Evolutionary conservation across 352 stramenopile species (phyloP), one percentile per base, ranked within the genome.

Genomic region (Phytophthora pisi): DNA sequence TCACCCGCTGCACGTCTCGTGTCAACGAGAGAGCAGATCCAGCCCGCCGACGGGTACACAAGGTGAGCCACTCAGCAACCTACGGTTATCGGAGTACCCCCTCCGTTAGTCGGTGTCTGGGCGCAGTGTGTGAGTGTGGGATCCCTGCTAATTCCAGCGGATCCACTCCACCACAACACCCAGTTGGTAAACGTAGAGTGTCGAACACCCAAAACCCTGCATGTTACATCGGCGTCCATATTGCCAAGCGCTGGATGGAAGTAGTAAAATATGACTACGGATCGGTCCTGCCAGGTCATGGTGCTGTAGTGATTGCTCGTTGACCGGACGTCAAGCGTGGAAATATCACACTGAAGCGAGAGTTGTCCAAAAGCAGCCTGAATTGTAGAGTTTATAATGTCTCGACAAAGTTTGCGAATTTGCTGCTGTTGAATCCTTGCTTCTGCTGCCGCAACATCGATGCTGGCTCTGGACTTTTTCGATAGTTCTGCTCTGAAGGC

Each of bases 201-300:
- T n/a, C 4, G 36, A 42, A 42, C 36, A 42, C 36, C 36, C n/a
- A 42, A 42, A 42, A n/a, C 9, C 36, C 36, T 42, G 36, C 36
- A 42, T 42, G 36, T 42, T 42, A 42, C 36, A 8, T 42, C 13
- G 36, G 36, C 36, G 9, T 42, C 36, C 36, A n/a, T 42, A 10
- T 42, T 42, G 36, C 36, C 36, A 42, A 42, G 36, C 36, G 36
- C 36, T 42, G 36, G 36, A 42, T 42, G 13, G 36, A 42, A 42
- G 36, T 42, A 42, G 36, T 42, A 49, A 49, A 49, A 49, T 5
- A 49, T 49, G 42, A 26, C 42, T 49, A 49, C 42, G 18, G 42
- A 26, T 24, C 42, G 42, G 3, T 49, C 42, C 18, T 49, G 23
- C 42, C 42, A 49, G 42, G 42, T 49, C 42, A 49, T 20, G 9